These are phyloP conservation scores for Verticillium dahliae DNA, from an alignment of 2,329 filamentous ascomycete species.

Conservation along the genomic window DNA sequence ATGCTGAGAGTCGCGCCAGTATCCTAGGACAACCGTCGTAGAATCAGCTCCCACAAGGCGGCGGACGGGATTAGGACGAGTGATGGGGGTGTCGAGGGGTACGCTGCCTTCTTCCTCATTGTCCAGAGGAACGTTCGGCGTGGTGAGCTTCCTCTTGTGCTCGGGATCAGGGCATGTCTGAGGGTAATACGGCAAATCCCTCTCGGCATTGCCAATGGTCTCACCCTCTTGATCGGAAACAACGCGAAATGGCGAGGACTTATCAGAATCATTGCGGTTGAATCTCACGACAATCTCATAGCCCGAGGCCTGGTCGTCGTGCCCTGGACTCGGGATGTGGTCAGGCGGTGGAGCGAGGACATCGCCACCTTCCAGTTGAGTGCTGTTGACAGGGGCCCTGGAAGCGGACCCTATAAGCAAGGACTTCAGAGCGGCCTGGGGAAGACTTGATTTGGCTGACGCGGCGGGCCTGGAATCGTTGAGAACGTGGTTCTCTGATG, in stretches of 20 bases:
- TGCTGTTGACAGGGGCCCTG: conserved; percentile 7
- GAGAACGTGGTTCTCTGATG: background rate
- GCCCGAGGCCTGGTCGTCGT: conserved; percentile 32
- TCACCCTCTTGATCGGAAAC: conserved; percentile 34
- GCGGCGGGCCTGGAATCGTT: background rate
- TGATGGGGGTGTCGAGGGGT: conserved; percentile 24
- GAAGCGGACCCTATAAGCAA: background rate
- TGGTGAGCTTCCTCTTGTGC: conserved; percentile 42
- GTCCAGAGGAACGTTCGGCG: background rate
- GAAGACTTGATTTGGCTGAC: background rate
- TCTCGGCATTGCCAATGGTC: conserved; percentile 34
- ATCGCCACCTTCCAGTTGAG: conserved; percentile 25
- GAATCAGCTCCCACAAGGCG: conserved; percentile 24
- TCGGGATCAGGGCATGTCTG: conserved; percentile 40
- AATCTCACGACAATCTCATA: conserved; percentile 49
- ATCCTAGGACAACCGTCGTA: conserved; percentile 42
- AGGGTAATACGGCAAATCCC: conserved; percentile 23
- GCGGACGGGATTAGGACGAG: conserved; percentile 6
- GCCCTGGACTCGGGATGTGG: conserved; percentile 26
- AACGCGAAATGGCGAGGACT: conserved; percentile 25
- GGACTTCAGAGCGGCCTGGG: background rate
- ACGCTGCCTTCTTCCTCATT: background rate
- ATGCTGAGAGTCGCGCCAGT: conserved; percentile 53
- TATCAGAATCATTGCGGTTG: conserved; percentile 29
- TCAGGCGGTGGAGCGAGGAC: conserved; percentile 40